Percentiles rank a stretch among this genome's conserved stretches.
Conservation (phyloP, 164 flowering plant species). For the Saururus chinensis region DNA sequence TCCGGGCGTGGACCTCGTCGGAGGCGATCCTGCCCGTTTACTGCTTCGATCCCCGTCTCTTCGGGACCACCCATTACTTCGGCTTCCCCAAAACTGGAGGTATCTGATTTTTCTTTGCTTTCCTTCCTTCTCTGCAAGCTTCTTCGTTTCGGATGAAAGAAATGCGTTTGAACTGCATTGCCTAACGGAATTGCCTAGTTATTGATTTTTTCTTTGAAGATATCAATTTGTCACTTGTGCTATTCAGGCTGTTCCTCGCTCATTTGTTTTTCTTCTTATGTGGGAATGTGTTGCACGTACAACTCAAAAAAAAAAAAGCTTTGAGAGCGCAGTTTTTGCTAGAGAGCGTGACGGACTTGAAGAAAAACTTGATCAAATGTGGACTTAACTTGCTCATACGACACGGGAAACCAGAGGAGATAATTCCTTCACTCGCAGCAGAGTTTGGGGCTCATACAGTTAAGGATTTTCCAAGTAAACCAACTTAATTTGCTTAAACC, state of each 20-base stretch:
- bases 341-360: slow-evolving; percentile 73
- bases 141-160: too few species aligned
- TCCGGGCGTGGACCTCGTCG: slow-evolving; percentile 65
- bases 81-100: slow-evolving; percentile 97
- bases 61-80: slow-evolving; percentile 59
- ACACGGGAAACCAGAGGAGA: slow-evolving; percentile 78
- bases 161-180: too few species aligned
- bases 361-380: slow-evolving; percentile 52
- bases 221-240: not conserved
- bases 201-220: too few species aligned
- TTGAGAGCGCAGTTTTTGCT: slow-evolving; percentile 70
- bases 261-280: too few species aligned
- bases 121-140: not conserved
- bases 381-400: slow-evolving; percentile 71
- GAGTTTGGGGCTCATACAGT: slow-evolving; percentile 74
- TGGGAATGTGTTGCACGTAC: not conserved
- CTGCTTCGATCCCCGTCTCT: slow-evolving; percentile 76
- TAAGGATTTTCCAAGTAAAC: slow-evolving; percentile 3
- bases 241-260: too few species aligned
- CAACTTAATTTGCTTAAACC: too few species aligned
- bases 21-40: slow-evolving; percentile 69
- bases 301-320: slow-evolving; percentile 29
- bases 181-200: not conserved
- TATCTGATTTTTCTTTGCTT: slow-evolving; percentile 9
- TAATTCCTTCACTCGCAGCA: slow-evolving; percentile 63